phyloP scores from a whole-genome alignment of 495 filamentous ascomycete genomes.

The Friedmanniomyces endolithicus region DNA sequence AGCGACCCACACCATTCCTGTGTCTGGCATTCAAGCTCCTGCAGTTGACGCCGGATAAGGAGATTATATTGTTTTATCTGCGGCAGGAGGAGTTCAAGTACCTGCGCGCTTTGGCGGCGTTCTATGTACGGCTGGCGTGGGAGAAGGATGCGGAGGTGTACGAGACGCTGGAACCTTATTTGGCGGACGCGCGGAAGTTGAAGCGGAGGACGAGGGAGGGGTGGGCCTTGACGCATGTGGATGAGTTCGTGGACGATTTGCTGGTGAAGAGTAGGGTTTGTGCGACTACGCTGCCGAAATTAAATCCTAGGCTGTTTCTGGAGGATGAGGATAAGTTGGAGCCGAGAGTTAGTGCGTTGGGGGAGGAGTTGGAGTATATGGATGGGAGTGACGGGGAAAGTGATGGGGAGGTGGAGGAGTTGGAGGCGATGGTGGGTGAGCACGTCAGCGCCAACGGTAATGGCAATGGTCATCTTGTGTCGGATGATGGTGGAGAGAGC shows the following conservation, averaged over 20 bases:
- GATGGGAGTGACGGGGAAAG: conserved; percentile 50
- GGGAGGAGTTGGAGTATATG: conserved; percentile 71
- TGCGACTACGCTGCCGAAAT: conserved; percentile 83
- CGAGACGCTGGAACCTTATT: conserved; percentile 62
- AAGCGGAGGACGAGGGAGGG: conserved; percentile 60
- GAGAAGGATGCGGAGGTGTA: conserved; percentile 64
- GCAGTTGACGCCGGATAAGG: conserved; percentile 67
- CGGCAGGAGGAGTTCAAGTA: conserved; percentile 43
- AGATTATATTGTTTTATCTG: conserved; percentile 72
- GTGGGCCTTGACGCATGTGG: conserved; percentile 63
- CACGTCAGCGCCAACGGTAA: too few relatives aligned
- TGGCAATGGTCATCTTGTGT: neutral
- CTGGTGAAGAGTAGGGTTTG: conserved; percentile 82
- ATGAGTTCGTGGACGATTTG: conserved; percentile 88
- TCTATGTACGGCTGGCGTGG: conserved; percentile 88
- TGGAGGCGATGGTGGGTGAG: neutral
- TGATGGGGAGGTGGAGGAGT: conserved; percentile 8
- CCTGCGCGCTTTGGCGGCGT: conserved; percentile 70
- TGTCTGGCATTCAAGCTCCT: conserved; percentile 92
- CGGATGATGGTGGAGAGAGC: neutral
- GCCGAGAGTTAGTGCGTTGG: conserved; percentile 67
- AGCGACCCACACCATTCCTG: conserved; percentile 82
- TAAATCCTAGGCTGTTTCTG: conserved; percentile 66
- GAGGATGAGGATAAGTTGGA: conserved; percentile 88
- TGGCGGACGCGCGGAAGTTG: conserved; percentile 76